Percentiles rank a stretch among this genome's conserved stretches.
Evolutionary conservation across 1,139 yeast species (phyloP).

Genomic region (Lodderomyces orthopsilosis): DNA sequence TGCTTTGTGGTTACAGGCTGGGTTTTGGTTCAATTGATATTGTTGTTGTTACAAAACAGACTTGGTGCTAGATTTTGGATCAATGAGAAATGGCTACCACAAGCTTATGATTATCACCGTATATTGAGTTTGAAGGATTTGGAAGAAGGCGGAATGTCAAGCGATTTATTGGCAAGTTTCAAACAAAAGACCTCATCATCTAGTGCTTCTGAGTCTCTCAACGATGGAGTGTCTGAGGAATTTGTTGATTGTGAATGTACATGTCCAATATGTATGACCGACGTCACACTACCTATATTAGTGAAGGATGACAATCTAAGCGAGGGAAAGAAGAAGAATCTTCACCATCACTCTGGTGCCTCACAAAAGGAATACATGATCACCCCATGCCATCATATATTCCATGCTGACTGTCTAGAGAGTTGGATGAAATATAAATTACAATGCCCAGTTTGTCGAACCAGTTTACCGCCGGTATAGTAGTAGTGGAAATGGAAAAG

Average conservation of each 20-base stretch:
- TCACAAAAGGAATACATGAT: constrained; percentile 64
- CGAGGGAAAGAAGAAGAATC: constrained; percentile 15
- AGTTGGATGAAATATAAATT: constrained; percentile 91
- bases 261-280: constrained; percentile 90
- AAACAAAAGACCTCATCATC: constrained; percentile 13
- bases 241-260: constrained; percentile 42
- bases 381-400: constrained; percentile 88
- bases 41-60: constrained; percentile 59
- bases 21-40: constrained; percentile 53
- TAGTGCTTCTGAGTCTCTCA: not conserved
- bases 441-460: constrained; percentile 93
- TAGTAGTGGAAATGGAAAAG: not conserved
- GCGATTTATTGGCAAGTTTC: constrained; percentile 32
- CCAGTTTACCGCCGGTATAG: constrained; percentile 68
- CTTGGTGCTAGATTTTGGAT: constrained; percentile 84
- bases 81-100: constrained; percentile 70
- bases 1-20: constrained; percentile 47
- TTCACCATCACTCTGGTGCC: constrained; percentile 15
- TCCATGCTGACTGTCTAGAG: constrained; percentile 83
- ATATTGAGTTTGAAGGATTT: constrained; percentile 57
- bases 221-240: constrained; percentile 18
- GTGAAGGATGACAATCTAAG: constrained; percentile 14
- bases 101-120: constrained; percentile 81
- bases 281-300: constrained; percentile 59
- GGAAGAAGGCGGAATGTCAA: constrained; percentile 50